Base-by-base conservation (phyloP, 2,329 filamentous ascomycete genomes). In the Aspergillus versicolor region DNA sequence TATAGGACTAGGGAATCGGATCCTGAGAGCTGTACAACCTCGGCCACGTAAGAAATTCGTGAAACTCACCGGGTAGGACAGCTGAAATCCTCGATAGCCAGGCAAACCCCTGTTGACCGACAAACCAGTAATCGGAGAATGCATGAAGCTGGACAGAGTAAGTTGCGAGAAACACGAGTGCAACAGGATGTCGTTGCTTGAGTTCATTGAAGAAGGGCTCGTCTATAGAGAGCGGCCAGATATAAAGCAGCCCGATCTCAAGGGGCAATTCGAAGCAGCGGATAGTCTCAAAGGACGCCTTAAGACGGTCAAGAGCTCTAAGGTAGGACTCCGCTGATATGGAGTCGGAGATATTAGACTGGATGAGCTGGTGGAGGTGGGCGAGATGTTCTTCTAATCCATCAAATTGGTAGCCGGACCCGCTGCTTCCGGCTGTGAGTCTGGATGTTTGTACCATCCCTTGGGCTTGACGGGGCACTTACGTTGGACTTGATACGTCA, bases 121-220 rank as follows among this genome's bases (percentile, higher is more conserved):
- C 40, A 19, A 59, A 59, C 57, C 57, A 59, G 30, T 56, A 59
- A 15, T 52, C 44, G 2, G 38, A 21, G 34, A 59, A 57, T 15
- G 48, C 30, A 40, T 38, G 24, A 5, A 59, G 44, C 38, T 59
- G 57, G 8, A 45, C 50, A 37, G 54, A 53, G 42, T 59, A 59
- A 15, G 38, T 52, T 1, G 46, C 54, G 3, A 59, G 32, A 22
- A 59, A 12, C 0, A 59, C n/a, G 1, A 59, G 40, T 1, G 53
- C 54, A 7, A 53, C 38, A 2, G 49, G 48, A 19, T 41, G 22
- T 19, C 40, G 34, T 17, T 53, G 43, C 32, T 27, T 19, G 3
- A 59, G 38, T 11, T 37, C n/a, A 15, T 19, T 21, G 22, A 59
- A 48, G 44, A 59, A 59, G 9, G 41, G 19, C 8, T 59, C 54